Percentiles rank a stretch among this genome's conserved stretches.
These are phyloP conservation scores for Hymenoscyphus fructigenus DNA, from an alignment of 2,329 filamentous ascomycete genomes.

Conservation along the genomic window DNA sequence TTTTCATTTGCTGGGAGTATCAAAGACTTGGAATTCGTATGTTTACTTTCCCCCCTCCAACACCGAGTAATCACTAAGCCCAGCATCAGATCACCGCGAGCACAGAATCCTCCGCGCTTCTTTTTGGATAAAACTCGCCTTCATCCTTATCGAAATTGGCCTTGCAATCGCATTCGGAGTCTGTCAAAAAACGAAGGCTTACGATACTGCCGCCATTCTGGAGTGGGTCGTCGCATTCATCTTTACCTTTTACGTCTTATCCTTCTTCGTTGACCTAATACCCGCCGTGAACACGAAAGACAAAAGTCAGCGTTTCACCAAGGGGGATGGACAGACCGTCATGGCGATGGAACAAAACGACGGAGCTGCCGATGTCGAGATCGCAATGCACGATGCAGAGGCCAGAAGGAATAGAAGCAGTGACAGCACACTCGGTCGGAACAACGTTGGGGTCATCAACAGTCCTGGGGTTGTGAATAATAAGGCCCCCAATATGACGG, in stretches of 20 bases:
- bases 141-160: slow-evolving; percentile 76
- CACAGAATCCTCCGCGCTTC: slow-evolving; percentile 71
- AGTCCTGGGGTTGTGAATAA: background rate
- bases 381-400: slow-evolving; percentile 9
- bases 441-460: slow-evolving; percentile 21
- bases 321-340: slow-evolving; percentile 22
- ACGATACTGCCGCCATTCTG: slow-evolving; percentile 71
- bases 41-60: slow-evolving; percentile 30
- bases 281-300: slow-evolving; percentile 53
- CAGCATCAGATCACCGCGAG: slow-evolving; percentile 62
- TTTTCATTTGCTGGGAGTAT: slow-evolving; percentile 90
- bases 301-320: slow-evolving; percentile 13
- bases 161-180: slow-evolving; percentile 74
- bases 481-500: background rate
- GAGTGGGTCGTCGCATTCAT: slow-evolving; percentile 80
- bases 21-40: slow-evolving; percentile 74
- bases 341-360: slow-evolving; percentile 34
- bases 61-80: background rate
- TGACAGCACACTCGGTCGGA: slow-evolving; percentile 20
- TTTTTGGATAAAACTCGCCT: slow-evolving; percentile 84
- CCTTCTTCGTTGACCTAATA: slow-evolving; percentile 83
- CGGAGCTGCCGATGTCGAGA: background rate
- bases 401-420: slow-evolving; percentile 20
- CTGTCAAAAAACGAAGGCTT: slow-evolving; percentile 47
- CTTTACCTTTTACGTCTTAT: slow-evolving; percentile 84